Conservation (phyloP, 495 filamentous ascomycete species). For the Penicillium manginii region DNA sequence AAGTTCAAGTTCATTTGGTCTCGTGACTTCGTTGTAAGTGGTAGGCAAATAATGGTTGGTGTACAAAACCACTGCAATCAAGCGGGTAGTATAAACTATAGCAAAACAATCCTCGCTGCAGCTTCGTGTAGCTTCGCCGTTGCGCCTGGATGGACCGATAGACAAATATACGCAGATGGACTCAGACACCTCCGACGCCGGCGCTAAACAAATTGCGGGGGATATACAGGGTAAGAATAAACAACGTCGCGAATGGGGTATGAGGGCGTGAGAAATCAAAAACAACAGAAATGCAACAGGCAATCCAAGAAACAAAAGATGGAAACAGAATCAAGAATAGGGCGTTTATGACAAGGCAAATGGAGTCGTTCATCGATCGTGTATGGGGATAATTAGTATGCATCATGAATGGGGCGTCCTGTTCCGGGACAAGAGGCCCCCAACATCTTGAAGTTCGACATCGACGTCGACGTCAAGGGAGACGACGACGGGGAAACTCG, state of each 20-base stretch:
- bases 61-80: background rate
- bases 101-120: too few relatives aligned
- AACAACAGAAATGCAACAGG: background rate
- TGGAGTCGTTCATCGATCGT: too few relatives aligned
- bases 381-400: background rate
- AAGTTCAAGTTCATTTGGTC: background rate
- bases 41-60: background rate
- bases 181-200: constrained; percentile 22
- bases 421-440: constrained; percentile 46
- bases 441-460: constrained; percentile 57
- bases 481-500: constrained; percentile 28
- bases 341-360: background rate
- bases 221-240: constrained; percentile 16
- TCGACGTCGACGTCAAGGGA: constrained; percentile 28
- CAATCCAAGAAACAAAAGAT: background rate
- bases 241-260: constrained; percentile 8
- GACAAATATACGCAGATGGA: too few relatives aligned
- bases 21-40: background rate
- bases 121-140: too few relatives aligned
- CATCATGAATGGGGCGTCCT: background rate
- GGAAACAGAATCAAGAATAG: background rate
- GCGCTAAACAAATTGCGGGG: constrained; percentile 11
- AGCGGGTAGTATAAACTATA: too few relatives aligned
- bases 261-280: background rate
- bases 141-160: background rate